Evolutionary conservation across 2,329 filamentous ascomycete genomes (phyloP).

Genomic region (Zarea fungicola): DNA sequence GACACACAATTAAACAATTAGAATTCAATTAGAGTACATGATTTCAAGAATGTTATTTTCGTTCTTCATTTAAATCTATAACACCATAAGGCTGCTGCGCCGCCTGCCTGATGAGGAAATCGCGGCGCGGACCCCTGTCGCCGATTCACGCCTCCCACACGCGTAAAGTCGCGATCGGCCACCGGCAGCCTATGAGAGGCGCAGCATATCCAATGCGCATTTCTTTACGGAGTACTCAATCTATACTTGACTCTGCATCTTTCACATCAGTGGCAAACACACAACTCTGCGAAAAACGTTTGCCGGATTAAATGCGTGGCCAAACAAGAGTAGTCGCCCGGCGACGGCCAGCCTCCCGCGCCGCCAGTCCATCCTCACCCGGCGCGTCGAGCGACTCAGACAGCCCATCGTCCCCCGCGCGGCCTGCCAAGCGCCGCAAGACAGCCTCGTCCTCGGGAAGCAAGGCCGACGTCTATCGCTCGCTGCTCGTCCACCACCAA

Average conservation of each 20-base stretch:
- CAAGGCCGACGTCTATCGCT: background rate
- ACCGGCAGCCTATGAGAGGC: background rate
- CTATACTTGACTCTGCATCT: background rate
- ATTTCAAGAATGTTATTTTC: no score
- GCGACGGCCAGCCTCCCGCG: background rate
- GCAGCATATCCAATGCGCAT: background rate
- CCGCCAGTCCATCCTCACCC: background rate
- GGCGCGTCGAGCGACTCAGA: background rate
- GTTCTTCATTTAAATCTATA: no score
- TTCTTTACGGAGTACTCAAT: background rate
- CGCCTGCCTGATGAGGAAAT: no score
- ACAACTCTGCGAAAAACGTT: no score
- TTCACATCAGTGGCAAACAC: no score
- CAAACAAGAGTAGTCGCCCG: background rate
- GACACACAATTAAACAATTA: no score
- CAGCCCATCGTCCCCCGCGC: background rate
- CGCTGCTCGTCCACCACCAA: no score
- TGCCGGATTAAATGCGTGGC: slow-evolving; percentile 7
- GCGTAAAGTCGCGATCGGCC: slow-evolving; percentile 5
- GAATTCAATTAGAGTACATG: no score
- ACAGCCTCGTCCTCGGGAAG: background rate
- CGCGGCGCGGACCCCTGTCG: no score
- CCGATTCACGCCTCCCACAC: background rate
- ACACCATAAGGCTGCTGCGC: no score
- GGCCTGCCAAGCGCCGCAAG: slow-evolving; percentile 10